Conservation (phyloP, 2,329 filamentous ascomycete genomes). For the Fusarium sp. region DNA sequence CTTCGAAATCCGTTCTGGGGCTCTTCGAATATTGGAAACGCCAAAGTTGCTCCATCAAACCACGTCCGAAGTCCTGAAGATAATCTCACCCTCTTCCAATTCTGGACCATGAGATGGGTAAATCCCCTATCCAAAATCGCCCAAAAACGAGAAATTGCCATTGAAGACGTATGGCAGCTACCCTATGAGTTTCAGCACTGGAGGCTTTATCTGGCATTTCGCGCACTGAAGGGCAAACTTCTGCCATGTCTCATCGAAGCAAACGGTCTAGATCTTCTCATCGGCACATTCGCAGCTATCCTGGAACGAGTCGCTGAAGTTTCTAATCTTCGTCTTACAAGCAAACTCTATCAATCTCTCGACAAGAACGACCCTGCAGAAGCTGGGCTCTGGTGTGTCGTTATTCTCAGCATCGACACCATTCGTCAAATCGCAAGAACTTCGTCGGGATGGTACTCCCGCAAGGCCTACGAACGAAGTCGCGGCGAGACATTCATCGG, state of each 20-base stretch:
- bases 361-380: slow-evolving; percentile 47
- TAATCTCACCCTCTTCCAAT: slow-evolving; percentile 82
- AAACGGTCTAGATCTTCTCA: slow-evolving; percentile 82
- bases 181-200: slow-evolving; percentile 85
- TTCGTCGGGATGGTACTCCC: slow-evolving; percentile 77
- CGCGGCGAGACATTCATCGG: slow-evolving; percentile 72
- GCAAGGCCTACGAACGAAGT: slow-evolving; percentile 84
- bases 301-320: slow-evolving; percentile 58
- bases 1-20: slow-evolving; percentile 53
- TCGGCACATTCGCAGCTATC: slow-evolving; percentile 73
- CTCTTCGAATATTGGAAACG: slow-evolving; percentile 48
- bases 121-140: slow-evolving; percentile 76
- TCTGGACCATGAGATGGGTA: slow-evolving; percentile 88
- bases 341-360: slow-evolving; percentile 52
- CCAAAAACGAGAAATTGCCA: slow-evolving; percentile 73
- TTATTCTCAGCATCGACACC: slow-evolving; percentile 52
- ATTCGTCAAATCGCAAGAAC: slow-evolving; percentile 52
- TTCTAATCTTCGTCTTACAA: slow-evolving; percentile 54
- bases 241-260: slow-evolving; percentile 76
- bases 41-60: slow-evolving; percentile 44
- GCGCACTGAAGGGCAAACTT: slow-evolving; percentile 78
- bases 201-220: slow-evolving; percentile 79
- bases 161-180: slow-evolving; percentile 85
- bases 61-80: slow-evolving; percentile 80
- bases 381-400: slow-evolving; percentile 52